A percentile compares a stretch with the other conserved stretches of the same genome.
Evolutionary conservation across 2,329 filamentous ascomycete genomes (phyloP).

Genomic region (Metarhizium album): DNA sequence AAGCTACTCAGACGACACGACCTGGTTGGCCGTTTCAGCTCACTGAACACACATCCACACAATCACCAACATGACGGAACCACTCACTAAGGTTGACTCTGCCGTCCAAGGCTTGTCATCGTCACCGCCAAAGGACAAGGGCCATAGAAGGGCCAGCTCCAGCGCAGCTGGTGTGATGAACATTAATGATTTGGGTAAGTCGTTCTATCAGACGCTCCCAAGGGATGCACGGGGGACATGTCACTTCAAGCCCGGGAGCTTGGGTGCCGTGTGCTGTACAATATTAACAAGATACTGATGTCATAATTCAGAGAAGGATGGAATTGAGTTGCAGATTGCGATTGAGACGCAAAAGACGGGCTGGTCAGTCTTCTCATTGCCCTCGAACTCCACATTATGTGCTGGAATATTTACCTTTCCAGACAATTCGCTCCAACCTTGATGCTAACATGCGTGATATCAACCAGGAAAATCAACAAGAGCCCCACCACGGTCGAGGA

Average conservation of each 20-base stretch:
- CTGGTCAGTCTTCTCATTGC: slow-evolving; percentile 51
- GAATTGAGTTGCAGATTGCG: slow-evolving; percentile 61
- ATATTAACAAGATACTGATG: neutral
- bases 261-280: neutral
- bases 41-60: neutral
- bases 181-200: slow-evolving; percentile 75
- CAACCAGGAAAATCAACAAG: slow-evolving; percentile 80
- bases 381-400: neutral
- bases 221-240: neutral
- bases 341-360: slow-evolving; percentile 78
- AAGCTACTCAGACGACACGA: slow-evolving; percentile 1
- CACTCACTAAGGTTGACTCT: slow-evolving; percentile 83
- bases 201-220: neutral
- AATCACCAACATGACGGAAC: slow-evolving; percentile 29
- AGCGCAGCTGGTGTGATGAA: slow-evolving; percentile 57
- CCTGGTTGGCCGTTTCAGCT: neutral
- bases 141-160: slow-evolving; percentile 62
- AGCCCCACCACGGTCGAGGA: slow-evolving; percentile 71
- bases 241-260: too few species aligned
- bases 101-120: slow-evolving; percentile 70
- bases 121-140: slow-evolving; percentile 56
- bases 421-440: neutral
- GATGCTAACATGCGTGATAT: neutral
- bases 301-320: slow-evolving; percentile 52
- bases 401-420: neutral